These are phyloP conservation scores for Neurospora sp. DNA, from an alignment of 495 filamentous ascomycete genomes.

Conservation along the genomic window DNA sequence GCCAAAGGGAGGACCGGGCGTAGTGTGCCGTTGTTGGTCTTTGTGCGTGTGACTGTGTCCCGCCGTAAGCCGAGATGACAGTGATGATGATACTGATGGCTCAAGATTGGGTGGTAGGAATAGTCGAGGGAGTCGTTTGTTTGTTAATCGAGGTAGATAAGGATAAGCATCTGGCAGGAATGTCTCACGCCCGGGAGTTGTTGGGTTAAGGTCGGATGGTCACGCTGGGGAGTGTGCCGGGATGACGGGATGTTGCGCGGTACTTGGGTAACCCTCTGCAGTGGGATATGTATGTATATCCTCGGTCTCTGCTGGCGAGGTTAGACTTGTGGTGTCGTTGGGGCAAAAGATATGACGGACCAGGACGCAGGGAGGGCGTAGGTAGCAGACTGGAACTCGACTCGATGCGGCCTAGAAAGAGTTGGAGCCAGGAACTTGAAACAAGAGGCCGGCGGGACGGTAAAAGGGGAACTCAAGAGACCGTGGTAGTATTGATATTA, in stretches of 20 bases:
- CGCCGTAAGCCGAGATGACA: not conserved
- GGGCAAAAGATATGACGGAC: not conserved
- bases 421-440: not conserved
- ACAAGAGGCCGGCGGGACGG: not conserved
- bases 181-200: not conserved
- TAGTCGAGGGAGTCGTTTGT: slow-evolving; percentile 1
- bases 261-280: not conserved
- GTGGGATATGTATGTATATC: not conserved
- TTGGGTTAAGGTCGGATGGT: not conserved
- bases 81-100: not conserved
- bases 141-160: not conserved
- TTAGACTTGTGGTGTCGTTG: not conserved
- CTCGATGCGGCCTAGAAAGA: not conserved
- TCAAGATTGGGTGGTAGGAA: not conserved
- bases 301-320: not conserved
- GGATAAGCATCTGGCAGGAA: not conserved
- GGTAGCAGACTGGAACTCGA: not conserved
- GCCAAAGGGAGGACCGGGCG: not conserved
- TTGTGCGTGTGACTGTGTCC: not conserved
- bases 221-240: not conserved
- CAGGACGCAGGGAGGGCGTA: not conserved
- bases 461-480: not conserved
- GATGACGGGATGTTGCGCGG: not conserved
- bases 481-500: not conserved
- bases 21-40: not conserved